These are phyloP conservation scores for Acer negundo DNA, from an alignment of 345 rosid species.

Conservation along the genomic window DNA sequence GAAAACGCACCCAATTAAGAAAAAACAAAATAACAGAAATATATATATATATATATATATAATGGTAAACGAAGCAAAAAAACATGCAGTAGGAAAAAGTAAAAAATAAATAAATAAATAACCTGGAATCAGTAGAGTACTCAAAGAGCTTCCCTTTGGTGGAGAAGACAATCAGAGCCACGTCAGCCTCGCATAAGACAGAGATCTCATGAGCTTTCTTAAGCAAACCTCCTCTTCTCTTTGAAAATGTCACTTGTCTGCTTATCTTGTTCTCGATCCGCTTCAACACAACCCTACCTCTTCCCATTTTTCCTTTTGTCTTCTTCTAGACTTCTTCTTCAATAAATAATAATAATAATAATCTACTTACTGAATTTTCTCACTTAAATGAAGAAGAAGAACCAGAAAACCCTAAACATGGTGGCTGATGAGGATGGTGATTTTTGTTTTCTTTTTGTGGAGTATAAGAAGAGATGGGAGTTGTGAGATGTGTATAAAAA, in stretches of 20 bases:
- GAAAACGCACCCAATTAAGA: too few relatives aligned
- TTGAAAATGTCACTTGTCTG: constrained; percentile 88
- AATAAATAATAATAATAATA: too few relatives aligned
- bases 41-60: too few relatives aligned
- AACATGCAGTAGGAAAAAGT: too few relatives aligned
- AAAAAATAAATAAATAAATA: not conserved
- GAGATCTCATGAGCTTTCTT: constrained; percentile 96
- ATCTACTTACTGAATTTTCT: not conserved
- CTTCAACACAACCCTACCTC: constrained; percentile 89
- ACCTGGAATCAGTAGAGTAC: constrained; percentile 77
- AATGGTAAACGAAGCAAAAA: too few relatives aligned
- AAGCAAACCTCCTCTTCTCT: constrained; percentile 71
- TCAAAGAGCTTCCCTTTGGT: constrained; percentile 83
- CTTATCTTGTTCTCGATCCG: constrained; percentile 94
- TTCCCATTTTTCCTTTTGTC: constrained; percentile 53
- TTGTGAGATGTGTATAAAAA: not conserved
- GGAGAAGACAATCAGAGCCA: constrained; percentile 80
- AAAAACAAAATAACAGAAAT: too few relatives aligned
- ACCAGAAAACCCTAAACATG: constrained; percentile 32
- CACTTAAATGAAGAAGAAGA: constrained; percentile 5
- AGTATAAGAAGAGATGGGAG: constrained; percentile 2
- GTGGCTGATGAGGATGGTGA: not conserved
- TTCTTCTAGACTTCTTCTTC: not conserved
- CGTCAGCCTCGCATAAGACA: constrained; percentile 79
- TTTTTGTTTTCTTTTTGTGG: not conserved